phyloP scores from a whole-genome alignment of 108 stramenopile species.

The Skeletonema tropicum region DNA sequence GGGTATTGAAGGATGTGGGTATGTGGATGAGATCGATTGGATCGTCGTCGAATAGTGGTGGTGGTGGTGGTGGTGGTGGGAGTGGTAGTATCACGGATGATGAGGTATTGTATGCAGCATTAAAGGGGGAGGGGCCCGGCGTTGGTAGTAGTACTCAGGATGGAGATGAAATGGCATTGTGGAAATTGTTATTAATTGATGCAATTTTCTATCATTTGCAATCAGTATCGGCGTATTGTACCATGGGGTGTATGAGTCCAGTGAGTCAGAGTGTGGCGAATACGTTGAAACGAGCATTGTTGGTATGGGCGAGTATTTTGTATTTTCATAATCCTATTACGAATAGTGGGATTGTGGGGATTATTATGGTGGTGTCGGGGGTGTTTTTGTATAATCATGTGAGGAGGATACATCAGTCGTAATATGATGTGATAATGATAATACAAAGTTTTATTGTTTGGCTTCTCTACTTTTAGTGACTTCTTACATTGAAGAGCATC shows the following conservation, averaged over 20 bases:
- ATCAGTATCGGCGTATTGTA: constrained; percentile 52
- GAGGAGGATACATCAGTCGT: constrained; percentile 41
- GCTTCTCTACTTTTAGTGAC: too few relatives aligned
- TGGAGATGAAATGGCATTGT: constrained; percentile 12
- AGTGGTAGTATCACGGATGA: constrained; percentile 4
- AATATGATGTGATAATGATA: neutral
- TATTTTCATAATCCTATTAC: constrained; percentile 51
- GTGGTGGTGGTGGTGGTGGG: constrained; percentile 1
- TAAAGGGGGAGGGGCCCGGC: neutral
- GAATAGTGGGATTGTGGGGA: constrained; percentile 34
- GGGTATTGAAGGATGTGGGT: constrained; percentile 30
- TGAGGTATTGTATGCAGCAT: constrained; percentile 11
- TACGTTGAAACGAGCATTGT: constrained; percentile 46
- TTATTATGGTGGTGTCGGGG: constrained; percentile 45
- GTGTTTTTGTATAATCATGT: constrained; percentile 55
- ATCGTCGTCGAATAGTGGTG: neutral
- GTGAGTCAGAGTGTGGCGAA: constrained; percentile 49
- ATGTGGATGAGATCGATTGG: constrained; percentile 10
- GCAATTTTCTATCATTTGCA: constrained; percentile 56
- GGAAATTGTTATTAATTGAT: constrained; percentile 39
- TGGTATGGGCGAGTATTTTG: constrained; percentile 46
- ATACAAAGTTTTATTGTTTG: too few relatives aligned
- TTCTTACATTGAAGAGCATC: too few relatives aligned
- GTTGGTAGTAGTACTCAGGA: neutral
- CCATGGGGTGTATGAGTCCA: constrained; percentile 49